Base-by-base conservation (phyloP, 2,329 filamentous ascomycete genomes). In the Aspergillus versicolor region DNA sequence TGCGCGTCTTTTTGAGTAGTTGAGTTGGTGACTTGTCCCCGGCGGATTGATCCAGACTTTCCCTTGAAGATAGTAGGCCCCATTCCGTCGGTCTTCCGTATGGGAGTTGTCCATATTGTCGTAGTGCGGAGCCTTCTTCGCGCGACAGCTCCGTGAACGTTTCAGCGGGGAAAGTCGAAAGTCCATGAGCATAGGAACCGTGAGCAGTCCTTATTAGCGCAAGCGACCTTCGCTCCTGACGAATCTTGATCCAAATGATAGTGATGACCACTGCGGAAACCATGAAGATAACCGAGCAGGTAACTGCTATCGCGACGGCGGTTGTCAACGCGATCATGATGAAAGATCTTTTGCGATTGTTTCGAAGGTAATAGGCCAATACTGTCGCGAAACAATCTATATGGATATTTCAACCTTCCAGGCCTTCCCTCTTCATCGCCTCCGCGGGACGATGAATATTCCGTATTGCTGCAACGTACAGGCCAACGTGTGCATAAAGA, bases 21-120 rank as follows among this genome's bases (percentile, higher is more conserved):
- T 61, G 58, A 19, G 65, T 64, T 6, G 58, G 63, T 7, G 62
- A 54, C 40, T 70, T 65, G 21, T 63, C 64, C 8, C 53, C 52
- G 24, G 65, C 62, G 1, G 58, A 45, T 8, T 54, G 63, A 32
- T 62, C 47, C 6, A 75, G 52, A 30, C 63, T 70, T 45, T 75
- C 73, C 22, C 65, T 63, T 5, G 72, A 74, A 3, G 65, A 61
- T 17, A 73, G 45, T 15, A 69, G 60, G 15, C 69, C 71, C 72
- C 72, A 74, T 67, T 74, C 73, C 6, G 56, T 63, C 21, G 72
- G 71, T 45, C 67, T 68, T 6, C 69, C 70, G 49, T 70, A 72
- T 17, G 71, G 71, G 12, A 72, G 61, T 37, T 72, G 68, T 11
- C 71, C 72, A 60, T 74, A 67, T 24, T 67, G 67, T 54, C 67